phyloP scores from a whole-genome alignment of 176 grass and related monocot species.

The Triticum dicoccoides region DNA sequence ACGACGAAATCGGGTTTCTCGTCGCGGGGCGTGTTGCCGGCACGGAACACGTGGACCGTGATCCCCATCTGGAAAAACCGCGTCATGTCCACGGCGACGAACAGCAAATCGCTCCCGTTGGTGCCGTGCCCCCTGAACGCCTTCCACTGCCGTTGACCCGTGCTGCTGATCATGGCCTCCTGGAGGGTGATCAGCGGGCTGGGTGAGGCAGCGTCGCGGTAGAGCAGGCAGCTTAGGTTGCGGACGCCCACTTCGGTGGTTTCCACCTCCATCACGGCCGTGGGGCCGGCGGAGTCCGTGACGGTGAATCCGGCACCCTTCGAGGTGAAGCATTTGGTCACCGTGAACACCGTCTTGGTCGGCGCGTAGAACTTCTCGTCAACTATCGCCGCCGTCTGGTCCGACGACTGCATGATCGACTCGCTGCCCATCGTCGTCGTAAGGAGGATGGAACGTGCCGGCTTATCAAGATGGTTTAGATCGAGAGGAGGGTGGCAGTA shows the following conservation, averaged over 20 bases:
- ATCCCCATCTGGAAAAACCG: slow-evolving; percentile 23
- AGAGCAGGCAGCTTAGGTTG: slow-evolving; percentile 9
- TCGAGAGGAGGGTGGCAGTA: too few relatives aligned
- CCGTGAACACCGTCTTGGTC: background rate
- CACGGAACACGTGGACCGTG: slow-evolving; percentile 41
- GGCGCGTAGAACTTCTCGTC: background rate
- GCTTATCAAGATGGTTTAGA: too few relatives aligned
- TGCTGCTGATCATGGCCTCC: background rate
- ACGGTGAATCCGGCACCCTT: slow-evolving; percentile 29
- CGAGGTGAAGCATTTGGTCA: too few relatives aligned
- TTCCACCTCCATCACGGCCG: slow-evolving; percentile 45
- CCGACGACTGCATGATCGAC: background rate
- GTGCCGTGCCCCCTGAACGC: slow-evolving; percentile 17
- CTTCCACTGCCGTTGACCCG: slow-evolving; percentile 1
- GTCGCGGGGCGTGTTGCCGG: background rate
- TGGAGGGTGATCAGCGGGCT: slow-evolving; percentile 37
- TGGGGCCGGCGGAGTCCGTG: slow-evolving; percentile 25
- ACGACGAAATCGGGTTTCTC: slow-evolving; percentile 43
- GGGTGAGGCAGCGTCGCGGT: slow-evolving; percentile 29
- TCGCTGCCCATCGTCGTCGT: background rate
- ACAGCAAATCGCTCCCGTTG: slow-evolving; percentile 24
- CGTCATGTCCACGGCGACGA: slow-evolving; percentile 28
- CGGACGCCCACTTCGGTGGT: slow-evolving; percentile 26
- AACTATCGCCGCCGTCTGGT: background rate
- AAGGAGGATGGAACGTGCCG: background rate